Base-by-base conservation (phyloP, 768 basidiomycete species). In the Cystobasidium ongulense region DNA sequence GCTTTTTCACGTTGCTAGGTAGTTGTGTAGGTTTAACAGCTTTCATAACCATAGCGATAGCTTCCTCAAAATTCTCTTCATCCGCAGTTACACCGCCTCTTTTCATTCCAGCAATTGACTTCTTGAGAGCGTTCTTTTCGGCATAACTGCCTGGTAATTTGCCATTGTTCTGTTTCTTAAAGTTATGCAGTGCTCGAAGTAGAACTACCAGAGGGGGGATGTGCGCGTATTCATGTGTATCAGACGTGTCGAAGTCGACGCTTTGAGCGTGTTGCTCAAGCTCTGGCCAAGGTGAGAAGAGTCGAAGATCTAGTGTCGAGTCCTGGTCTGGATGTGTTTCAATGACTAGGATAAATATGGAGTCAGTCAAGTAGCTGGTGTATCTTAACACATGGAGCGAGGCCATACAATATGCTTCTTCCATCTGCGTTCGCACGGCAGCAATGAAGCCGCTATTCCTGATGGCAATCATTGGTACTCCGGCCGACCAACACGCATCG, bases 41-140 rank as follows among this genome's bases (percentile, higher is more conserved):
- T 31, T 90, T 87, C 80, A 90, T 94, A 0, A 90, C 91, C 80
- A 96, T 90, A 7, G 89, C 85, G 78, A 89, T 86, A 1, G 94
- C 95, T 81, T 98, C 95, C 74, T 96, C 95, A 79, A 93, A 93
- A 82, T 98, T 99, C 84, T 99, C 96, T 79, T 98, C 92, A 79
- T 99, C 96, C 0, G 36, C 23, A 17, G 75, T 71, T 10, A 18
- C 43, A 0, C 82, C 77, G 78, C 91, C 92, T 72, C 85, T 79
- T 78, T 88, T 87, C 84, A 88, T 86, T 0, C 82, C 82, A n/a
- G 83, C 81, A 53, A 98, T 82, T 1, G 67, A 70, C 38, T 85
- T 82, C 79, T 93, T 92, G 84, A 97, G 95, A 33, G 85, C 87
- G 75, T 88, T 85, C 78, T 89, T 87, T 77, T 96, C 90, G 0